Base-by-base conservation (phyloP, 805 yeast genomes). In the Isabelozyma gotoi region DNA sequence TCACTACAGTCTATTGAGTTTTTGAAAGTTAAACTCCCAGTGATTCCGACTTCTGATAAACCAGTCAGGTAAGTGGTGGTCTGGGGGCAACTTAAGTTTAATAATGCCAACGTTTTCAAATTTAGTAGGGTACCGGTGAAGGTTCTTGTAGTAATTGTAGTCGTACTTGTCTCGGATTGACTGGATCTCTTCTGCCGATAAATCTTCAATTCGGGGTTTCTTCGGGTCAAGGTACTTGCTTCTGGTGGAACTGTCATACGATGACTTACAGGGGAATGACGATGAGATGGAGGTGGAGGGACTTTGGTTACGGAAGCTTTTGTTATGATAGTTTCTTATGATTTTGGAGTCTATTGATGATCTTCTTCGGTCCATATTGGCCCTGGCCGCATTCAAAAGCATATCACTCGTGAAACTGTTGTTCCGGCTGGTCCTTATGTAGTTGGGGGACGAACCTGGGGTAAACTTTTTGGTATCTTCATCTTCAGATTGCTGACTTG, bases 51-150 rank as follows among this genome's bases (percentile, higher is more conserved):
- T 86, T 21, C 66, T 61, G 16, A 68, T 68, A 53, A 88, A 87
- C 97, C 97, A 89, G 1, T 59, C 67, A 0, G 96, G 96, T n/a
- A 89, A 68, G 33, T 74, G 68, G 10, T 71, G 63, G 40, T 82
- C 89, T 7, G 74, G 67, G 0, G 96, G 96, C 5, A 86, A 71
- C 40, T 67, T 68, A 42, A 81, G 56, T 50, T 65, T 67, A 33
- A 77, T 63, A 21, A 60, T 57, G 14, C 68, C 65, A n/a, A 68
- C 69, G 48, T 66, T 65, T 36, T 63, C 68, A 49, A 57, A 65
- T 33, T 57, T 62, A 27, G 56, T 52, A 19, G 60, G 55, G 24
- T 59, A 52, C 46, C 66, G 60, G 40, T 65, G 62, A 38, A 63
- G 54, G 42, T 72, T 69, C 52, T 70, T 73, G 49, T 80, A 77